Base-by-base conservation (phyloP, 1,284 basidiomycete species). In the Trametes pubescens region DNA sequence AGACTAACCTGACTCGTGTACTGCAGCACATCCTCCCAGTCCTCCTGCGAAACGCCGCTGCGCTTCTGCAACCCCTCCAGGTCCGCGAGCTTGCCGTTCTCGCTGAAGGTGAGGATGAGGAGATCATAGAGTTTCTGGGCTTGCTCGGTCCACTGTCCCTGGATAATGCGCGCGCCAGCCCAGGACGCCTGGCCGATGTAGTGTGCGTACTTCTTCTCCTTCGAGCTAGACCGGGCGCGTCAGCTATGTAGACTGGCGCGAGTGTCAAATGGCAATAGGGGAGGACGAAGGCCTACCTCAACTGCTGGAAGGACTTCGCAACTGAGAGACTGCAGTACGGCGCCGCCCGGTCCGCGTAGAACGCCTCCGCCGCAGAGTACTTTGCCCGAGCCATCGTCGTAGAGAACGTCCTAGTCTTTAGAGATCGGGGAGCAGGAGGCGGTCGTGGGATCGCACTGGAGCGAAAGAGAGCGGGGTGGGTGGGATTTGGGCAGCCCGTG, bases 111-210 rank as follows among this genome's bases (percentile, higher is more conserved):
- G 56, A 86, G 74, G 71, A 92, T 86, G 71, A 93, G 77, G 22
- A 92, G 81, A 77, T 92, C 86, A 74, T 90, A 89, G 56, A 93
- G 82, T 71, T 82, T 81, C 69, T 81, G 74, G 10, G 79, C 86
- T 64, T 89, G 82, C 0, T 86, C 80, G 0, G 91, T 91, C 87
- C 89, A 93, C 78, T 94, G 92, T 72, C 83, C 89, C 79, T 93
- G 90, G 64, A 94, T 91, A 75, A 95, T 89, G 51, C 90, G 83
- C 52, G 86, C 91, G 38, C 93, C 93, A 0, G 90, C 90, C 93
- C 93, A 95, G 0, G 87, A 86, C 9, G 91, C 92, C 69, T 86
- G 69, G 11, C 82, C 83, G 18, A 93, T 54, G 71, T 84, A 87
- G 74, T 94, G 91, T 2, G 89, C 85, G 70, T 94, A 94, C 66